Evolutionary conservation across 129 eudicot species (phyloP), one percentile per base, ranked within the genome.

Genomic region (Tagetes erecta): DNA sequence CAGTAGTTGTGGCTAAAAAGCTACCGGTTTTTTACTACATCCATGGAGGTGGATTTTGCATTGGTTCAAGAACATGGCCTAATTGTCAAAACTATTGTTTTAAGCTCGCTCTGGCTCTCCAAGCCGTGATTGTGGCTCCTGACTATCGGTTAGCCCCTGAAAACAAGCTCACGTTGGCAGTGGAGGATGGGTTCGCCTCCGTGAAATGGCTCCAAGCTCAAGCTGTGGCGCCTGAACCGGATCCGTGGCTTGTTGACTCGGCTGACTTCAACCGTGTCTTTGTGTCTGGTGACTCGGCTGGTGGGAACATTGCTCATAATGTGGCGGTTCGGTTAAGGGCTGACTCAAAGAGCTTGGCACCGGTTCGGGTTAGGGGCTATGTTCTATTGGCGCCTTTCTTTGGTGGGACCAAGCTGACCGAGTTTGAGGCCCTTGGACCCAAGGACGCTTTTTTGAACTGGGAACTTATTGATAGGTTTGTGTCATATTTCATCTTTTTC

Each of bases 21-120:
- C 82, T 91, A 20, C 95, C 95, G 0, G 76, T 91, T 52, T 88
- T 88, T 72, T 91, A 84, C 86, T 91, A 88, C 74, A 80, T 91
- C 14, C 95, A 86, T 58, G 97, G 97, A 13, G 97, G 97, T 2
- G 97, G 97, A 34, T 91, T 88, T 41, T 91, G 97, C 81, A 88
- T 91, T 49, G 95, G 97, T 51, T 88, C 95, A 0, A 66, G 97
- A 41, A 83, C 95, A 3, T 91, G 95, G 97, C 97, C 97, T 0
- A 88, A 91, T 38, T 88, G 90, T 74, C 97, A 91, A 37, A 91
- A 88, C 83, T 88, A 86, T 42, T 91, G 97, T 44, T 81, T 88
- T 63, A 70, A 80, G 85, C 82, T 91, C 53, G 95, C 97, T 20
- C 36, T 63, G 3, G 84, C 78, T 83, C 84, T 91, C 0, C 90